A percentile compares a stretch with the other conserved stretches of the same genome.
Evolutionary conservation across 2,329 filamentous ascomycete genomes (phyloP).

Genomic region (Penicillium sp.): DNA sequence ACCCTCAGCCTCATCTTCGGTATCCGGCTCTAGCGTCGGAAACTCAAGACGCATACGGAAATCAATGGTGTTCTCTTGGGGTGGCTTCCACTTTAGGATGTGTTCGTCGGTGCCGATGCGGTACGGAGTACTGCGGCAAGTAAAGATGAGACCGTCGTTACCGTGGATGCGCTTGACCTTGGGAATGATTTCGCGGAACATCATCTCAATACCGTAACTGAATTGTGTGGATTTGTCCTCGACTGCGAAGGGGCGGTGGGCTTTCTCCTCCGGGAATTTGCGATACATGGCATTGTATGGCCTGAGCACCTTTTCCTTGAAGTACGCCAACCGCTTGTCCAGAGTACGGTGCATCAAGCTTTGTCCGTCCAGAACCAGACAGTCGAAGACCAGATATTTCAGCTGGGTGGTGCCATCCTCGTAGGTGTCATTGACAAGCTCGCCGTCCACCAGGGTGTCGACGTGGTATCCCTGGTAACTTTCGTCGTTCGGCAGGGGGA

Average conservation of each 20-base stretch:
- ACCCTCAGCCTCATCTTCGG: constrained; percentile 59
- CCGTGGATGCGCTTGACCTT: constrained; percentile 66
- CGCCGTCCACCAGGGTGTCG: constrained; percentile 79
- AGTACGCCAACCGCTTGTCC: constrained; percentile 81
- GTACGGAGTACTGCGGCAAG: constrained; percentile 80
- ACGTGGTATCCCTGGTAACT: constrained; percentile 60
- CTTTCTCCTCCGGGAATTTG: constrained; percentile 62
- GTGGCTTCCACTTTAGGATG: constrained; percentile 97
- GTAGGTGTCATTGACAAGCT: constrained; percentile 77
- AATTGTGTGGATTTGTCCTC: constrained; percentile 85
- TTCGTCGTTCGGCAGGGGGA: constrained; percentile 60
- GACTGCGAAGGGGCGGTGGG: constrained; percentile 67
- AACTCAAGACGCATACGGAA: constrained; percentile 75
- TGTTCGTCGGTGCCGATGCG: constrained; percentile 82
- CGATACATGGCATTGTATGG: constrained; percentile 66
- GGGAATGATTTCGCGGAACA: constrained; percentile 81
- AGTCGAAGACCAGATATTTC: constrained; percentile 88
- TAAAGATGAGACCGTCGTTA: constrained; percentile 95
- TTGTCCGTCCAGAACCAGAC: constrained; percentile 68
- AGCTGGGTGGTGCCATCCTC: constrained; percentile 59
- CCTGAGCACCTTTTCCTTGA: constrained; percentile 69
- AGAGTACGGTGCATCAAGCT: constrained; percentile 69
- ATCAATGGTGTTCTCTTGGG: constrained; percentile 88
- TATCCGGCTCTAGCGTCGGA: constrained; percentile 59
- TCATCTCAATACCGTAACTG: constrained; percentile 78